phyloP scores from a whole-genome alignment of 1,139 yeast genomes.

The Sugiyamaella sp. region DNA sequence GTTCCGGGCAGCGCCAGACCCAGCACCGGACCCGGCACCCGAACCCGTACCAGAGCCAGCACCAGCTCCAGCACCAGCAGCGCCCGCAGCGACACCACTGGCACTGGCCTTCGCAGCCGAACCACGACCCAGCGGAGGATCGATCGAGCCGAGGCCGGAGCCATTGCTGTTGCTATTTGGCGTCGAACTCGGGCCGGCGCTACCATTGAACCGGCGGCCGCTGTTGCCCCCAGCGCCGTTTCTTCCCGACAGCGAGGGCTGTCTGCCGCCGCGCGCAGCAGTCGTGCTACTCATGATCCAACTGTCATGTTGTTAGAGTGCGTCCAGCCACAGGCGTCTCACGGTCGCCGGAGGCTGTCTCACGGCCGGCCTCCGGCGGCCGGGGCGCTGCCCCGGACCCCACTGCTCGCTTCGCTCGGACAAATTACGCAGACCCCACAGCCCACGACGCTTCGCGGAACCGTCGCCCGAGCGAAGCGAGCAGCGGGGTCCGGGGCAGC shows the following conservation, averaged over 20 bases:
- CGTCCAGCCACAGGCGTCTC: no score
- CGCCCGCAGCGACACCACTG: neutral
- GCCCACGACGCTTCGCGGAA: no score
- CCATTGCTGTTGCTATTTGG: neutral
- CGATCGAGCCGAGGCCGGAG: conserved; percentile 10
- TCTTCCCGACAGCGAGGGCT: conserved; percentile 13
- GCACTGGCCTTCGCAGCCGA: neutral
- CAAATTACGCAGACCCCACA: no score
- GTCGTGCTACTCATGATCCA: conserved; percentile 17
- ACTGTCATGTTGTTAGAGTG: conserved; percentile 1
- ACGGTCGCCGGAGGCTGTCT: no score
- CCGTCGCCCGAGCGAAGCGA: no score
- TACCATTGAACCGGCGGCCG: neutral
- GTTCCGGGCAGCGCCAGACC: neutral
- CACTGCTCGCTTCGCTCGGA: no score
- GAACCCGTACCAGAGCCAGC: neutral
- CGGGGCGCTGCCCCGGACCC: neutral
- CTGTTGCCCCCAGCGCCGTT: neutral
- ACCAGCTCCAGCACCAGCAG: neutral
- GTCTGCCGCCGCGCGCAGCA: conserved; percentile 19
- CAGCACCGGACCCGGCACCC: conserved; percentile 1
- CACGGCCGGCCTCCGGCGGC: neutral
- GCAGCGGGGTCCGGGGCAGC: no score
- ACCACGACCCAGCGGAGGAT: conserved; percentile 16
- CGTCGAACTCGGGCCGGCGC: no score